Conservation (phyloP, 306 rosid species). For the Dryas octopetala region DNA sequence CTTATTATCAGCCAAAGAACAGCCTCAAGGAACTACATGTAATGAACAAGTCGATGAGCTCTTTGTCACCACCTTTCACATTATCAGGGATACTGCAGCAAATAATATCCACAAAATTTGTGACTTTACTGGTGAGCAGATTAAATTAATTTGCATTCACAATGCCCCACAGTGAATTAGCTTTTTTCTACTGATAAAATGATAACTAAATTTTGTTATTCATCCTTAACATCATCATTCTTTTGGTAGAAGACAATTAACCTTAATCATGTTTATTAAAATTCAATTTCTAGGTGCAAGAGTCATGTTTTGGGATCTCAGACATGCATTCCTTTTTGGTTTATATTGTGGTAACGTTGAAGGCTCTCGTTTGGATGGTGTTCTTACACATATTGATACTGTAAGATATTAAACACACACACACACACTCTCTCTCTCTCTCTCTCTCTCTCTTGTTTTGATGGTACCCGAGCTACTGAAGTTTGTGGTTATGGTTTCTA, state of each 20-base stretch:
- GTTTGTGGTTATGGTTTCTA: constrained; percentile 6
- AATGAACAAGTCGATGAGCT: constrained; percentile 51
- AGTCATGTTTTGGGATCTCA: constrained; percentile 56
- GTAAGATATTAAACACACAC: constrained; percentile 33
- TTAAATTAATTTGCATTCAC: constrained; percentile 1
- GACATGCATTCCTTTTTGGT: constrained; percentile 33
- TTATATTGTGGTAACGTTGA: constrained; percentile 51
- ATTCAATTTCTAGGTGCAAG: constrained; percentile 44
- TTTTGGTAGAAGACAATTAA: not conserved
- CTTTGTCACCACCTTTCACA: constrained; percentile 47
- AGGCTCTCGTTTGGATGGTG: constrained; percentile 46
- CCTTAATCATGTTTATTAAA: not conserved
- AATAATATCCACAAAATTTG: constrained; percentile 44
- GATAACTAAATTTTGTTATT: not conserved
- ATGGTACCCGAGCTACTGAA: too few species aligned
- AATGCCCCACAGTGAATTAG: not conserved
- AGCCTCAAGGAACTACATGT: constrained; percentile 23
- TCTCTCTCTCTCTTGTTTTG: not conserved
- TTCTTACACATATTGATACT: constrained; percentile 43
- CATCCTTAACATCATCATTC: not conserved
- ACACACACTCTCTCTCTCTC: not conserved
- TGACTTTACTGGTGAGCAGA: constrained; percentile 43
- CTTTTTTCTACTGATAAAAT: not conserved
- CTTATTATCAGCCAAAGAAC: constrained; percentile 32
- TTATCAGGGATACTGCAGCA: constrained; percentile 38